Evolutionary conservation across 371 early-diverging fungal species (phyloP).

Genomic region (Mortierella sp.): DNA sequence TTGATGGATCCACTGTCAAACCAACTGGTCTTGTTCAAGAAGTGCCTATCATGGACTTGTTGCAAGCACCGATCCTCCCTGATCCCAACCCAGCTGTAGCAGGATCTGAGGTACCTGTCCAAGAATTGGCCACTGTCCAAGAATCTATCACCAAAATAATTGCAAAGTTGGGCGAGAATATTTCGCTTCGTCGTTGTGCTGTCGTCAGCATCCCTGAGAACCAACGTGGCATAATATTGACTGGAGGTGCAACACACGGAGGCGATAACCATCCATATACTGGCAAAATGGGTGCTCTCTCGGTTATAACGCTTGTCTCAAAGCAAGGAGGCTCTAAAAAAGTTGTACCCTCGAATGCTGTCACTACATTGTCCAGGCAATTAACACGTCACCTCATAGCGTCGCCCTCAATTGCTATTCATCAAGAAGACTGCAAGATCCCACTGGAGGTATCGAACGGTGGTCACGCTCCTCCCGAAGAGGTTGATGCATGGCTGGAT

Average conservation of each 20-base stretch:
- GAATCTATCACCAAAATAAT: constrained; percentile 79
- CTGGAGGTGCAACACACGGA: constrained; percentile 80
- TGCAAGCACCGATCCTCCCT: constrained; percentile 70
- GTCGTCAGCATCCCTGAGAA: constrained; percentile 57
- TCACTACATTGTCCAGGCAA: constrained; percentile 71
- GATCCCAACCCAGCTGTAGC: constrained; percentile 60
- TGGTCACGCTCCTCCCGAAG: constrained; percentile 62
- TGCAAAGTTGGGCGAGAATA: constrained; percentile 92
- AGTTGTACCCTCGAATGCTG: constrained; percentile 48
- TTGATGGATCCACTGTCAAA: constrained; percentile 43
- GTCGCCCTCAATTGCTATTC: constrained; percentile 71
- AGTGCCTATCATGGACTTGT: constrained; percentile 58
- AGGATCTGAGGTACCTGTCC: constrained; percentile 17
- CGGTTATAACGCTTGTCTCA: constrained; percentile 64
- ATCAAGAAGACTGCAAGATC: constrained; percentile 56
- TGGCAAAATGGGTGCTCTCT: constrained; percentile 81
- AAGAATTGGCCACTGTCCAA: constrained; percentile 64
- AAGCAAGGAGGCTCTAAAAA: constrained; percentile 55
- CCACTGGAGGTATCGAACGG: constrained; percentile 52
- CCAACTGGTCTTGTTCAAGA: constrained; percentile 58
- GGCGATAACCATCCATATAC: constrained; percentile 65
- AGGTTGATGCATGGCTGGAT: constrained; percentile 67
- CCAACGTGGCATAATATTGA: constrained; percentile 49
- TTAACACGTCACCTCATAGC: constrained; percentile 87
- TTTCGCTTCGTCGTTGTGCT: constrained; percentile 81